phyloP scores from a whole-genome alignment of 176 grass and related monocot species.

The Zea luxurians region DNA sequence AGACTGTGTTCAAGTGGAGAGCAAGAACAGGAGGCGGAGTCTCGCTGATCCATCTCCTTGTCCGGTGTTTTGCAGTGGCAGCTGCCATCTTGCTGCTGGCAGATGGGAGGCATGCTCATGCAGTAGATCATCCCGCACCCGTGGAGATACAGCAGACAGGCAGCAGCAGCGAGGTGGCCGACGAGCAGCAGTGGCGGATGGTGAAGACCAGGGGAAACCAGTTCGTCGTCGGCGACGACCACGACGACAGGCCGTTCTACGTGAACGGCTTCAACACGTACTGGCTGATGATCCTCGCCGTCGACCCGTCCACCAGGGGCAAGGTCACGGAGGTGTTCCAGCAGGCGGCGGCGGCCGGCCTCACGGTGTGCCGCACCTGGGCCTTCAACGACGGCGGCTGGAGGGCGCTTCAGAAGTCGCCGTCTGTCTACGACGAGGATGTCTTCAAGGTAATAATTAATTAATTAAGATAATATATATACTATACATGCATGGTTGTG shows the following conservation, averaged over 20 bases:
- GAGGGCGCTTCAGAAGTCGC: constrained; percentile 73
- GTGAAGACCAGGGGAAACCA: constrained; percentile 56
- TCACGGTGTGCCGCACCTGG: constrained; percentile 75
- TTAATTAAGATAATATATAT: no score
- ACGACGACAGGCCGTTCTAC: constrained; percentile 56
- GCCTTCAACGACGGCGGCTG: constrained; percentile 72
- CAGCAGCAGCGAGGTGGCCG: neutral
- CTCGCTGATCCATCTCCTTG: neutral
- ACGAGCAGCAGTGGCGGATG: constrained; percentile 40
- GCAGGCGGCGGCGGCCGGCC: constrained; percentile 49
- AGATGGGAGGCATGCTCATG: neutral
- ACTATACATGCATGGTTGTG: no score
- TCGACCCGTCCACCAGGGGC: constrained; percentile 53
- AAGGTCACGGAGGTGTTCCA: constrained; percentile 67
- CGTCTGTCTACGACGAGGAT: constrained; percentile 64
- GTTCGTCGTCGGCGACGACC: constrained; percentile 39
- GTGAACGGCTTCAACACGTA: constrained; percentile 80
- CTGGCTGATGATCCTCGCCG: constrained; percentile 75
- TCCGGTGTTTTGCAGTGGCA: constrained; percentile 4
- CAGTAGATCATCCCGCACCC: neutral
- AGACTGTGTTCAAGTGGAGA: neutral
- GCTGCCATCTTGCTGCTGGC: neutral
- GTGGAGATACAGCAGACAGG: neutral
- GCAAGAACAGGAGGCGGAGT: neutral
- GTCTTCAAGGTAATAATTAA: constrained; percentile 46